Base-by-base conservation (phyloP, 306 rosid species). In the Astragalus membranaceus region DNA sequence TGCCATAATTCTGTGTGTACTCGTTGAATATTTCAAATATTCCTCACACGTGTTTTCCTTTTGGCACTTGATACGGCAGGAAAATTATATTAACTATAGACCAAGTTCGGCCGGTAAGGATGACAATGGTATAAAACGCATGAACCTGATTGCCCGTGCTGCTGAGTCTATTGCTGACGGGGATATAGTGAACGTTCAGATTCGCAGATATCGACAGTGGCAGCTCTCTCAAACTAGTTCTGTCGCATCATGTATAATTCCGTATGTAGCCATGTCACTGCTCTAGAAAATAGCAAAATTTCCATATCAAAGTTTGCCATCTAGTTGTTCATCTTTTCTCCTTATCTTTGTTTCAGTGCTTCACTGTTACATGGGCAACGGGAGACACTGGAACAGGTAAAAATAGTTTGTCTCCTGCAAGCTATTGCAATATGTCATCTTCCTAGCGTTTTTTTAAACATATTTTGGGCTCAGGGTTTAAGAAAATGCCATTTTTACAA, bases 141-240 rank as follows among this genome's bases (percentile, higher is more conserved):
- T 94, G 99, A 74, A 79, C 75, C 75, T 83, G 75, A 87, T 94
- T 69, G 96, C 97, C 41, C 84, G 85, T 70, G 95, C 99, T 12
- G 92, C 99, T 43, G 99, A 91, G 81, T 91, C 96, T 73, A 91
- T 94, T 80, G 96, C 90, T 36, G 85, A 86, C 81, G 99, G 92
- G 44, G 99, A 94, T 81, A 85, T 94, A 72, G 81, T 94, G 82
- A 89, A 87, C 54, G 97, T 94, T 51, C 97, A 94, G 78, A 94
- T 94, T 81, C 86, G 96, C 78, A 91, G 95, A 80, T 84, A 94
- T 82, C 86, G 91, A 36, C 99, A 94, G 73, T 94, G 97, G 99
- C 97, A 94, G 80, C 99, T 94, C 72, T 94, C 96, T 78, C 99
- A 91, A 85, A 82, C 87, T 79, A 74, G 88, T 66, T 84, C 82